Base-by-base conservation (phyloP, 805 yeast genomes). In the Starmera amethionina region DNA sequence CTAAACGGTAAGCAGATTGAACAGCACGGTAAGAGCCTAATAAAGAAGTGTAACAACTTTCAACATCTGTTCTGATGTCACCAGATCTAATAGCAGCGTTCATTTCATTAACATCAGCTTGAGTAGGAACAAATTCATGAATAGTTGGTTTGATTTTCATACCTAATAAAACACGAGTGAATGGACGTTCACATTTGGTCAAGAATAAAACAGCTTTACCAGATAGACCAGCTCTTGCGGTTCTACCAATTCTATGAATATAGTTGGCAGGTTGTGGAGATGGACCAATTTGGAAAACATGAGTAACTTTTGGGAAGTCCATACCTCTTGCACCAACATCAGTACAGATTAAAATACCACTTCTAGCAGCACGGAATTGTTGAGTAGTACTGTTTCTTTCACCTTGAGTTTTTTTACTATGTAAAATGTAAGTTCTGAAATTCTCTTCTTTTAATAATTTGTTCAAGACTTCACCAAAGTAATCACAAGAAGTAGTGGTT, bases 271-370 rank as follows among this genome's bases (percentile, higher is more conserved):
- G 62, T 42, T 80, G 85, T 36, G 70, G 63, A 45, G 93, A 85
- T n/a, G 79, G 71, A 48, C 90, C 84, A 40, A 86, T 60, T 65
- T 90, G 97, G 51, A 83, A 65, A 39, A 90, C 97, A 56, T 86
- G 85, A 22, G 87, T 64, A 27, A 90, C 94, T 50, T 77, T 76
- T 42, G 89, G 93, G 72, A 90, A 85, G 66, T 90, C 97, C 82
- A 90, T 79, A 50, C 97, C 97, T 64, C 97, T 78, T 12, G 97
- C 96, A 45, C 89, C 94, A 43, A 90, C 97, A 62, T 88, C 95
- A 7, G 96, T 84, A 41, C 90, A 80, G 40, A 90, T 75, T 42
- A 90, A 68, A 35, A 89, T 56, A 41, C 86, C 83, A 27, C 60
- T 43, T 22, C 56, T 51, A 13, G 67, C 50, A 41, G 53, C 56